A percentile compares a stretch with the other conserved stretches of the same genome.
These are phyloP conservation scores for Fusarium xyrophilum DNA, from an alignment of 2,329 filamentous ascomycete genomes.

Conservation along the genomic window DNA sequence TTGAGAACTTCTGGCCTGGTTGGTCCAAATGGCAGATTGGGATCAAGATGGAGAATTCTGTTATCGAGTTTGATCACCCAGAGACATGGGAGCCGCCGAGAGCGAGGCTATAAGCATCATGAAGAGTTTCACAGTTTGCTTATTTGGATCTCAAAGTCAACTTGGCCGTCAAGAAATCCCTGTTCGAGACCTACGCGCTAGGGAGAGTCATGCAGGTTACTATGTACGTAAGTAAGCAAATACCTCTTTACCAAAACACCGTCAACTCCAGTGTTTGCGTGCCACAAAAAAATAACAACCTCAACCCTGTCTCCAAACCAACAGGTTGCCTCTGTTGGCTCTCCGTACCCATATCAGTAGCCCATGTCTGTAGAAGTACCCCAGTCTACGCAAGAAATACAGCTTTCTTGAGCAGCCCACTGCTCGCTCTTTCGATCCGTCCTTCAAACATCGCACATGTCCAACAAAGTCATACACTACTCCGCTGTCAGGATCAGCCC, in stretches of 20 bases:
- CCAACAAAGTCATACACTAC: slow-evolving; percentile 27
- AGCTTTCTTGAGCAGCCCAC: slow-evolving; percentile 31
- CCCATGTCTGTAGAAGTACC: slow-evolving; percentile 18
- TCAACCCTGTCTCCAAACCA: slow-evolving; percentile 15
- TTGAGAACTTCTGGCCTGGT: slow-evolving; percentile 57
- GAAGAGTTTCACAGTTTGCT: background rate
- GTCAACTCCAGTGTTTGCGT: slow-evolving; percentile 34
- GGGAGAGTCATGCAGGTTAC: slow-evolving; percentile 22
- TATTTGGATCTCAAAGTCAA: background rate
- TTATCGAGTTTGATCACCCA: slow-evolving; percentile 42
- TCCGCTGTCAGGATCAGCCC: background rate
- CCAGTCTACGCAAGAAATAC: slow-evolving; percentile 38
- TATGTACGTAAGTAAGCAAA: slow-evolving; percentile 17
- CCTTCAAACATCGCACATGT: slow-evolving; percentile 33
- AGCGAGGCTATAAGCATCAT: slow-evolving; percentile 30
- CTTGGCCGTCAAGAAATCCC: slow-evolving; percentile 25
- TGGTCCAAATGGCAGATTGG: slow-evolving; percentile 54
- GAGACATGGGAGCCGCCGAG: slow-evolving; percentile 42
- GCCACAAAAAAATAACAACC: background rate
- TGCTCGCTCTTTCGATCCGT: slow-evolving; percentile 28
- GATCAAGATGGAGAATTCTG: slow-evolving; percentile 48
- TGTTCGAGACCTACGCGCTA: slow-evolving; percentile 12
- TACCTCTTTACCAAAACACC: slow-evolving; percentile 36
- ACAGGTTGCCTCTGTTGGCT: slow-evolving; percentile 32
- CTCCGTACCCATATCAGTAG: slow-evolving; percentile 6